These are phyloP conservation scores for Trichoderma sp. DNA, from an alignment of 2,329 filamentous ascomycete genomes.

Conservation along the genomic window DNA sequence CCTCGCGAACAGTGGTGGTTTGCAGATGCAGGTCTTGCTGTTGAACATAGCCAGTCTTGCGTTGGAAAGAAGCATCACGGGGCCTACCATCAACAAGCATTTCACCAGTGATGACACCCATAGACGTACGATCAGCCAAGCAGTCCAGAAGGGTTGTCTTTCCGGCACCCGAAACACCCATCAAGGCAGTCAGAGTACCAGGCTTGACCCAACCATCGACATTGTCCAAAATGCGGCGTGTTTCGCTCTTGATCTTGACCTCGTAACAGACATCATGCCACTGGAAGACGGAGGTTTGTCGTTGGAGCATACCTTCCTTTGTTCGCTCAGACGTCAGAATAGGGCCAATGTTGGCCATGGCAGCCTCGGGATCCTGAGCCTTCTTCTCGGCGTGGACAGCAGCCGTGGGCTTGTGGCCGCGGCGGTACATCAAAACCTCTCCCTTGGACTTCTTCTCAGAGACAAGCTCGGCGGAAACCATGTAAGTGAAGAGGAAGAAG, in stretches of 20 bases:
- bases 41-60: conserved; percentile 89
- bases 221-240: conserved; percentile 75
- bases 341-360: conserved; percentile 52
- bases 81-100: conserved; percentile 69
- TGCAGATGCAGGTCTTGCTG: conserved; percentile 88
- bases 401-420: conserved; percentile 63
- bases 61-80: conserved; percentile 81
- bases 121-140: conserved; percentile 80
- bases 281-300: conserved; percentile 77
- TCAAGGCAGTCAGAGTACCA: conserved; percentile 83
- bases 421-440: conserved; percentile 73
- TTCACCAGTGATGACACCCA: conserved; percentile 84
- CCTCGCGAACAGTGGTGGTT: conserved; percentile 85
- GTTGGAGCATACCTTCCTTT: conserved; percentile 45
- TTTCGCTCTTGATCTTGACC: conserved; percentile 75
- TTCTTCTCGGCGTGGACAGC: conserved; percentile 61
- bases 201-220: conserved; percentile 95
- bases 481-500: conserved; percentile 63
- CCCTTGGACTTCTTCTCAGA: conserved; percentile 72
- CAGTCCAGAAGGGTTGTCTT: conserved; percentile 91
- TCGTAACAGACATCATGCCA: conserved; percentile 82
- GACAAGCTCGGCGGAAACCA: conserved; percentile 66
- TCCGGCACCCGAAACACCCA: conserved; percentile 91
- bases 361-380: conserved; percentile 62
- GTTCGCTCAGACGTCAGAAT: conserved; percentile 49